Evolutionary conservation across 23 red algal species (phyloP), one percentile per base, ranked within the genome.

Genomic region (Gracilariopsis chorda): DNA sequence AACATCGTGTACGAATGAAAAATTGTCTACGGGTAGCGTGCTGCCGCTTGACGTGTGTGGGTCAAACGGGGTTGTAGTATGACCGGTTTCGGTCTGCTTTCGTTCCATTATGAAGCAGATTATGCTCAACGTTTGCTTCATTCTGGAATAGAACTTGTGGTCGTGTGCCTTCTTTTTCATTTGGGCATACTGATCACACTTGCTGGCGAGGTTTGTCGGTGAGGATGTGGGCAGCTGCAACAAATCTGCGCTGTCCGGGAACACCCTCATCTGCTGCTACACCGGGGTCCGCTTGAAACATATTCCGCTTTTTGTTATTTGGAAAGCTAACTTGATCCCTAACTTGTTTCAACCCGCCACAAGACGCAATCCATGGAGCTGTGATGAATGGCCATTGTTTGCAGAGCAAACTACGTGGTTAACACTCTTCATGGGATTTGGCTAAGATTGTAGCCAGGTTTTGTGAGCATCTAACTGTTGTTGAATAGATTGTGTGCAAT

Each of bases 311-410:
- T 73, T 39, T 73, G 28, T 44, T 73, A 73, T 73, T 73, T 73
- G 67, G n/a, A 73, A 73, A 73, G 67, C 67, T 44, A 73, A 73
- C 67, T 73, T 47, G 67, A 73, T 73, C 67, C 67, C 67, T 73
- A 73, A 73, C 67, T 73, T 73, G 67, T 73, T 73, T 42, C 47
- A 73, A 73, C 67, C 67, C 67, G 67, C 67, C 67, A 73, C 67
- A 73, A 73, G 67, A 73, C 36, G 17, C 47, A 45, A 45, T 73
- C 67, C 67, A 47, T 42, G 67, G 67, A 46, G 67, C 67, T 73
- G 67, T 73, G 67, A 73, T 73, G 67, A 73, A 73, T 73, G 67
- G 20, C 67, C 67, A 42, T 73, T 36, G 42, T 73, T 42, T 47
- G 32, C 39, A 10, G 47, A 39, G 2, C 20, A 42, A 73, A 73